phyloP scores from a whole-genome alignment of 1,139 yeast genomes.

The Casaregolazyma suthepensis region DNA sequence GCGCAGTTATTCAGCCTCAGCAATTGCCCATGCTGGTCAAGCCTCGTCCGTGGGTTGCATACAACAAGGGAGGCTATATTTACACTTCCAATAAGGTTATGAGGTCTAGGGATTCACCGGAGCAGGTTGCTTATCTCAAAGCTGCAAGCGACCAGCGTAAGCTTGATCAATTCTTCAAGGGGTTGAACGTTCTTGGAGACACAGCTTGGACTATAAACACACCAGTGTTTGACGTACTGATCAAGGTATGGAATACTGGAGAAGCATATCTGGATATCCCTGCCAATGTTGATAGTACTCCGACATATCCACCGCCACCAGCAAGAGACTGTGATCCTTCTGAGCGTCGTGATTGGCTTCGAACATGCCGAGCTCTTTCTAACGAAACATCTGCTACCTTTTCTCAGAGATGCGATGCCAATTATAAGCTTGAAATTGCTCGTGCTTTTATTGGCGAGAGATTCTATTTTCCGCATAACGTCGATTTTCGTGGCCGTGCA shows the following conservation, averaged over 20 bases:
- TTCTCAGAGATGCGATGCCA: conserved; percentile 89
- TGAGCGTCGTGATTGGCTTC: conserved; percentile 61
- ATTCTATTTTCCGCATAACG: conserved; percentile 86
- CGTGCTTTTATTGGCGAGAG: conserved; percentile 77
- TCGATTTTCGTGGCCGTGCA: conserved; percentile 95
- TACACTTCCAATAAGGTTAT: conserved; percentile 59
- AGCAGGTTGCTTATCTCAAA: conserved; percentile 77
- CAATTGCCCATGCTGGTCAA: conserved; percentile 85
- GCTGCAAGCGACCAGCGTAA: conserved; percentile 73
- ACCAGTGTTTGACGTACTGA: conserved; percentile 58
- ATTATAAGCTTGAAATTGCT: conserved; percentile 91
- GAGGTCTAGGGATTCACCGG: conserved; percentile 81
- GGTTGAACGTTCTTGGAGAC: conserved; percentile 79
- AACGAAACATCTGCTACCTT: conserved; percentile 61
- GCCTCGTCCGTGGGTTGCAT: conserved; percentile 81
- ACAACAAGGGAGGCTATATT: conserved; percentile 78
- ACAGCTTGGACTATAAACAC: conserved; percentile 93
- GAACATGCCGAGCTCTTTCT: conserved; percentile 49
- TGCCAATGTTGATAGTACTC: conserved; percentile 39
- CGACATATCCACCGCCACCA: conserved; percentile 60
- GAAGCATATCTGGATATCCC: conserved; percentile 78
- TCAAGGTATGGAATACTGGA: conserved; percentile 84
- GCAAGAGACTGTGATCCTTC: conserved; percentile 61
- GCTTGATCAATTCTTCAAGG: conserved; percentile 63
- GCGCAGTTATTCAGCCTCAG: conserved; percentile 78